Conservation (phyloP, 2,329 filamentous ascomycete genomes). For the Ploettnerulaceae sp. region DNA sequence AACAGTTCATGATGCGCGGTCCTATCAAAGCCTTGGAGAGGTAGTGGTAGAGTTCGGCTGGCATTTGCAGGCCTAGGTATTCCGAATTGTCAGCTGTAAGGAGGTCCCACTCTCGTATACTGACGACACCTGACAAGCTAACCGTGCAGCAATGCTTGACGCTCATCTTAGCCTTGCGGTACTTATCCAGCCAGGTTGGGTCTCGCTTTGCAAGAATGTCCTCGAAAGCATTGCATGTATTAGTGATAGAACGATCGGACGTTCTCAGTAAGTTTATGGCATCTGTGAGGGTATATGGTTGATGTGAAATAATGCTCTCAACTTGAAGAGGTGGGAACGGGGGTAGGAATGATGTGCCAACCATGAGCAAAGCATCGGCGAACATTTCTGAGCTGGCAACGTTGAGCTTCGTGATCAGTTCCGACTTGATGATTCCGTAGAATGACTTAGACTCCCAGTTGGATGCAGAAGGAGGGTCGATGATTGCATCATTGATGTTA, state of each 20-base stretch:
- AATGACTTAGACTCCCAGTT: conserved; percentile 68
- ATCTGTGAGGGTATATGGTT: conserved; percentile 57
- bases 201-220: conserved; percentile 71
- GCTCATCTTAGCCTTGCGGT: conserved; percentile 77
- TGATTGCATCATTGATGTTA: conserved; percentile 73
- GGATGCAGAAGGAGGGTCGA: conserved; percentile 54
- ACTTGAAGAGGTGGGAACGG: conserved; percentile 74
- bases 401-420: conserved; percentile 64
- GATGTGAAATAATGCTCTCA: conserved; percentile 47
- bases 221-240: conserved; percentile 70
- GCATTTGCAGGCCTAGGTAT: conserved; percentile 84
- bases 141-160: conserved; percentile 86
- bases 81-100: conserved; percentile 81
- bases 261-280: conserved; percentile 74
- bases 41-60: conserved; percentile 87
- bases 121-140: conserved; percentile 56
- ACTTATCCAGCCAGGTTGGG: conserved; percentile 76
- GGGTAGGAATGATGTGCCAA: conserved; percentile 74
- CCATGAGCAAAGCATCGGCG: conserved; percentile 76
- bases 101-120: conserved; percentile 66
- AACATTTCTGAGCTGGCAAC: conserved; percentile 64
- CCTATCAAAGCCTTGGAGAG: conserved; percentile 78
- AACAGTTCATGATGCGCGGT: conserved; percentile 72
- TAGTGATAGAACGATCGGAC: conserved; percentile 63
- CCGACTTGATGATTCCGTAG: conserved; percentile 57